phyloP scores from a whole-genome alignment of 2,329 filamentous ascomycete genomes.

The Aspergillus candidus region DNA sequence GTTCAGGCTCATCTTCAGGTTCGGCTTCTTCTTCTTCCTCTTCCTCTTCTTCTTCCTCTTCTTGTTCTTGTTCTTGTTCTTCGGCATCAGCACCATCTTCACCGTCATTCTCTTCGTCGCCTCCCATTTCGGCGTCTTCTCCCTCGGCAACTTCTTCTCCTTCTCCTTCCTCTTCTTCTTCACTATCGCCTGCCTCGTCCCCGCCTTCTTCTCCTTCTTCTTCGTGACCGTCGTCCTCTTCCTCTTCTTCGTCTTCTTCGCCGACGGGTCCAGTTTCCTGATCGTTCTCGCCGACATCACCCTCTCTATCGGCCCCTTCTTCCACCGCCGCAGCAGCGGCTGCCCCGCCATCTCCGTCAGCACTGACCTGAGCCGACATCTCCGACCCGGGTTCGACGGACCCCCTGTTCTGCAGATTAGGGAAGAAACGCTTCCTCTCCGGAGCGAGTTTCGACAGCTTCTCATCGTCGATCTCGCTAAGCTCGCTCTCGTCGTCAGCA shows the following conservation, averaged over 20 bases:
- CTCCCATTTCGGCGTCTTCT: slow-evolving; percentile 13
- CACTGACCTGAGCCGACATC: slow-evolving; percentile 16
- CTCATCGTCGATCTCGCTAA: slow-evolving; percentile 54
- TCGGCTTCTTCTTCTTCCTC: slow-evolving; percentile 6
- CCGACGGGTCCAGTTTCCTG: too few relatives aligned
- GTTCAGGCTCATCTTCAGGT: background rate
- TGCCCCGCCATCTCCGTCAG: slow-evolving; percentile 17
- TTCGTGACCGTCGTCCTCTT: slow-evolving; percentile 7
- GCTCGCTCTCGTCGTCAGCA: slow-evolving; percentile 63
- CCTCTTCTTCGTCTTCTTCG: slow-evolving; percentile 6
- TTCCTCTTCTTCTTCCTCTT: slow-evolving; percentile 15
- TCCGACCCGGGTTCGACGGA: slow-evolving; percentile 22
- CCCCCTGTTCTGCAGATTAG: slow-evolving; percentile 19
- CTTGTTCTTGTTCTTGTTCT: slow-evolving; percentile 10
- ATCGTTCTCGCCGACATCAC: slow-evolving; percentile 1
- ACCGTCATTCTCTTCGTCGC: slow-evolving; percentile 14
- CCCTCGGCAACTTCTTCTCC: slow-evolving; percentile 6
- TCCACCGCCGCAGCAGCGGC: slow-evolving; percentile 13
- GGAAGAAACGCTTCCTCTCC: slow-evolving; percentile 20
- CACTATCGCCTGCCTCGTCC: slow-evolving; percentile 9
- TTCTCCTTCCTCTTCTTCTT: slow-evolving; percentile 8
- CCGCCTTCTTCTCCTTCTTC: slow-evolving; percentile 7
- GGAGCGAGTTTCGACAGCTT: slow-evolving; percentile 23
- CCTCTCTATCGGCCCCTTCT: slow-evolving; percentile 13
- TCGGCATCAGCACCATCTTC: slow-evolving; percentile 9